Evolutionary conservation across 2,329 filamentous ascomycete species (phyloP).

Genomic region (Metarhizium humberi): DNA sequence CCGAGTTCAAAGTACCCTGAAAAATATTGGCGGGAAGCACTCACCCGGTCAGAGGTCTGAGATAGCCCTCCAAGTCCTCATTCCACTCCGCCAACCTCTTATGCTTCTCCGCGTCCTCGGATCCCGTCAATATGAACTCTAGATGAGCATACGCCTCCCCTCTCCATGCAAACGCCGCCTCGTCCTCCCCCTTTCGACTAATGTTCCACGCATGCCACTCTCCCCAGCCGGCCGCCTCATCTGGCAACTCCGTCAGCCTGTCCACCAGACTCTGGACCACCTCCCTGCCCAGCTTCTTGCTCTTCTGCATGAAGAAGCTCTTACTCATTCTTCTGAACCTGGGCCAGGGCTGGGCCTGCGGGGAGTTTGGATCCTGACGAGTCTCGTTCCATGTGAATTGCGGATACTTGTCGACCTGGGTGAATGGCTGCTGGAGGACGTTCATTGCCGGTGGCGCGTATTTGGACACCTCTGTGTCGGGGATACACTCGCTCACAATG

Average conservation of each 20-base stretch:
- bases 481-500: constrained; percentile 4
- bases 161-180: constrained; percentile 10
- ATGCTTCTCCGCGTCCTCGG: constrained; percentile 6
- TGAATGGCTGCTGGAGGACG: constrained; percentile 7
- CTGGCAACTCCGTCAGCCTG: constrained; percentile 1
- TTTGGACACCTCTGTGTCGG: constrained; percentile 5
- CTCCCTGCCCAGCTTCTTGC: not conserved
- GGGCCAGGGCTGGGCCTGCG: constrained; percentile 5
- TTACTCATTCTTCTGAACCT: constrained; percentile 7
- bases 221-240: constrained; percentile 3
- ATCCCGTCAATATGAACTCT: constrained; percentile 8
- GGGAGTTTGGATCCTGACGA: not conserved
- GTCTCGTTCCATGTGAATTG: constrained; percentile 1
- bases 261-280: constrained; percentile 2
- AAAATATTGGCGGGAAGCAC: not conserved
- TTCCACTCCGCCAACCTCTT: constrained; percentile 3
- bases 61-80: constrained; percentile 1
- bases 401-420: not conserved
- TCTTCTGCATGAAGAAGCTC: constrained; percentile 8
- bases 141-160: constrained; percentile 9
- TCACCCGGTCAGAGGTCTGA: not conserved
- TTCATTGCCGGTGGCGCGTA: constrained; percentile 2
- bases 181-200: not conserved
- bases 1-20: too few relatives aligned
- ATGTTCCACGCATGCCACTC: constrained; percentile 9